Evolutionary conservation across 2,329 filamentous ascomycete genomes (phyloP), one percentile per base, ranked within the genome.

Genomic region (Domatiomyces catenatus): DNA sequence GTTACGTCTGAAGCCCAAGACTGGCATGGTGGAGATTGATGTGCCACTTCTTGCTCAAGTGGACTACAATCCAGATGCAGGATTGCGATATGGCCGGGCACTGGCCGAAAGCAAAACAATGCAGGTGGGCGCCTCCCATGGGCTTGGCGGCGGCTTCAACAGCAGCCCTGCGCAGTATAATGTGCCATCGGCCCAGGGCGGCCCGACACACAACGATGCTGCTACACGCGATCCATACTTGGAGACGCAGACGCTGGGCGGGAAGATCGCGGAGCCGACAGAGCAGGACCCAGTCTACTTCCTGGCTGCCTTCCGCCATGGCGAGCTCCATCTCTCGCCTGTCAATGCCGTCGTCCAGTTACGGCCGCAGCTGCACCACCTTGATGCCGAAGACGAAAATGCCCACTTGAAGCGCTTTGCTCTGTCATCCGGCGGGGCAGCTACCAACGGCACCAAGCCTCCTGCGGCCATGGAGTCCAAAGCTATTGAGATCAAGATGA

Each of bases 11-110:
- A 98, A 96, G 71, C 77, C 82, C 12, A 71, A 76, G 51, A 79
- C 85, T 0, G 89, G 89, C 50, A 85, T 95, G 69, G 74, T 95
- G 51, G 92, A 98, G 69, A 74, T 96, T 48, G 92, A 98, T 65
- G 76, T 95, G n/a, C 86, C 87, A 3, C 73, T 95, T 59, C 80
- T 81, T 70, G 81, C 80, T 55, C 71, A 73, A 46, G 65, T 70
- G 50, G 83, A 86, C 62, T 96, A 94, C 72, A 88, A 96, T 69
- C 77, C 83, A 57, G 76, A 78, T 58, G 88, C 90, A 69, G 90
- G 87, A 46, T 70, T 92, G 48, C 76, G 79, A 57, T 96, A 87
- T 78, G 92, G 89, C 17, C 79, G 85, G 61, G 80, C 84, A 1
- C 71, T 96, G 56, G 70, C 73, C 53, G 77, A 76, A 59, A 74